Conservation (phyloP, 331 rosid genomes). For the Quercus phellos region DNA sequence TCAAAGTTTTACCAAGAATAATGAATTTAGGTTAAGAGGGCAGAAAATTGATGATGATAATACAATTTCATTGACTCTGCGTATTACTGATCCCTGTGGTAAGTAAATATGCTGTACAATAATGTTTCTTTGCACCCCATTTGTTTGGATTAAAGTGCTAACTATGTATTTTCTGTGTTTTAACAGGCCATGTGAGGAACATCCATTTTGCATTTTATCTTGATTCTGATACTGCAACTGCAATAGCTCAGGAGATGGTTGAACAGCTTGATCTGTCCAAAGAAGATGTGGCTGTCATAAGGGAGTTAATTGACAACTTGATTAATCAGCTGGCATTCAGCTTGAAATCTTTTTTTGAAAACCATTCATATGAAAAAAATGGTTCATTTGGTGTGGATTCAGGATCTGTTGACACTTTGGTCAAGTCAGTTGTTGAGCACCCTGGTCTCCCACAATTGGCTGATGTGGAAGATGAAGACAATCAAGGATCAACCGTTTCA, state of each 20-base stretch:
- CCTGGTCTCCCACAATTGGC: slow-evolving; percentile 9
- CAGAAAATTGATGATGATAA: slow-evolving; percentile 37
- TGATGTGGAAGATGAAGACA: slow-evolving; percentile 40
- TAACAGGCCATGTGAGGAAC: slow-evolving; percentile 63
- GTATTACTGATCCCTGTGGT: slow-evolving; percentile 63
- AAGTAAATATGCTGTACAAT: slow-evolving; percentile 16
- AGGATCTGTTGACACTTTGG: slow-evolving; percentile 18
- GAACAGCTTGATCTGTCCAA: slow-evolving; percentile 59
- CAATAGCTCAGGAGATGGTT: slow-evolving; percentile 91
- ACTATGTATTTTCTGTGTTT: slow-evolving; percentile 16
- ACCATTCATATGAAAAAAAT: slow-evolving; percentile 32
- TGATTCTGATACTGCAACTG: slow-evolving; percentile 61
- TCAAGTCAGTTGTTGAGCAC: slow-evolving; percentile 19
- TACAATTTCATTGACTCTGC: slow-evolving; percentile 47
- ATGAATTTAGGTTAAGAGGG: slow-evolving; percentile 60
- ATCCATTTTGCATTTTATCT: slow-evolving; percentile 76
- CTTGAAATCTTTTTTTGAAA: slow-evolving; percentile 41
- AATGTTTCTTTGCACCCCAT: background rate
- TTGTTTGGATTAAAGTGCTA: background rate
- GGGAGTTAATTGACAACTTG: slow-evolving; percentile 61
- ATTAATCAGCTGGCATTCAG: slow-evolving; percentile 47
- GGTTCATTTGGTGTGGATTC: slow-evolving; percentile 24
- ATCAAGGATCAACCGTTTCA: slow-evolving; percentile 41
- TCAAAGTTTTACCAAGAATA: slow-evolving; percentile 32
- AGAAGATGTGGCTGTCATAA: slow-evolving; percentile 54